Base-by-base conservation (phyloP, 2,329 filamentous ascomycete genomes). In the Verticillium longisporum region DNA sequence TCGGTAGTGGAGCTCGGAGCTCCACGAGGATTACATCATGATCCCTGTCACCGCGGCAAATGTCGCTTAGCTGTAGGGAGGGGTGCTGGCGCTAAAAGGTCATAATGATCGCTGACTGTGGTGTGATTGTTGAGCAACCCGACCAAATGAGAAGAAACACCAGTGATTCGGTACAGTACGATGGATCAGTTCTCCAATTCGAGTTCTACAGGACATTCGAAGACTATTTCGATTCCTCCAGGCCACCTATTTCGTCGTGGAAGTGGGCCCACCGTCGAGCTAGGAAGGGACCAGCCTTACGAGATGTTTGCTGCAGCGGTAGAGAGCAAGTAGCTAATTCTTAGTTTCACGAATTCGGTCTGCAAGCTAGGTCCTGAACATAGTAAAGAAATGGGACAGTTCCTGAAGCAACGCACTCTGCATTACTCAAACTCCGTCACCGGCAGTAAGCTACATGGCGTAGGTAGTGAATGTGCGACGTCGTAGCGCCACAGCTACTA, bases 1-100 rank as follows among this genome's bases (percentile, higher is more conserved):
- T 65, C 57, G 61, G 45, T 26, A 53, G 64, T 65, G 64, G 64
- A 65, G 62, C 64, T 65, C 31, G 34, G 59, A 64, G 61, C 60
- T 61, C 15, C 14, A 37, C 18, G 41, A 31, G 36, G 59, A 55
- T 65, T 64, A 65, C 63, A 61, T 65, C 63, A 65, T 65, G 45
- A 50, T 50, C 45, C 45, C 45, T 50, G 45, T 50, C 45, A 26
- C n/a, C 38, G n/a, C 45, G 45, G 45, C 45, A 50, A 21, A 10
- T 21, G 45, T 50, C 45, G 45, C 18, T 50, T 50, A 50, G 18
- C 14, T 15, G 7, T n/a, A 15, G 6, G n/a, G 45, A 50, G 45
- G 45, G 45, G 45, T 21, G 45, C 6, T n/a, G 7, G 45, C 45
- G 45, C 45, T 50, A 50, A 21, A 10, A 11, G 6, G 7, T 21